Evolutionary conservation across 2,329 filamentous ascomycete species (phyloP), one percentile per base, ranked within the genome.

Genomic region (Aspergillus sp.): DNA sequence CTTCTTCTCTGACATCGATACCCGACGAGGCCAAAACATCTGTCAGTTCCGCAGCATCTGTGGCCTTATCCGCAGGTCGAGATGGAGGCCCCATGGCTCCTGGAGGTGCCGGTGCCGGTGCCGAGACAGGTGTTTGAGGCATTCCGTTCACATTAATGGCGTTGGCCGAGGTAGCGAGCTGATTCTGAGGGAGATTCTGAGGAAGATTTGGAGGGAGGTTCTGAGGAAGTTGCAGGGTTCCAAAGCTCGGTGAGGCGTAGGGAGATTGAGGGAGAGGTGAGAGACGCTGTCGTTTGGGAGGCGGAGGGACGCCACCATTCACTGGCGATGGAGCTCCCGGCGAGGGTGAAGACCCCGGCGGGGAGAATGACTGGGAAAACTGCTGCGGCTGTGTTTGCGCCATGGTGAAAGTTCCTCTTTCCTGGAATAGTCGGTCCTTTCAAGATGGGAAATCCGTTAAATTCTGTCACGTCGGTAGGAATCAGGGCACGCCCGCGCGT

Each of bases 11-110:
- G 51, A 96, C 77, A 78, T 96, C 91, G 63, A 97, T 92, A 53
- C 92, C 92, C 16, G 92, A 94, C 18, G 90, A 91, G 18, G 89
- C 88, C 56, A 96, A 77, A 54, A 92, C 90, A 77, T 97, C 93
- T 65, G 89, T 91, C 50, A 93, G 84, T 69, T 96, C 91, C 67
- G 93, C 74, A 53, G 76, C 74, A 75, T 85, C 76, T 57, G 82
- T 83, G 47, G 81, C 80, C 62, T 81, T 81, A 9, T 82, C 80
- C 12, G 73, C 77, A 12, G 85, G 86, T 46, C 84, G 78, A 60
- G 84, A 85, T n/a, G 86, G 86, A 49, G 86, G 86, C 4, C 85
- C 85, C 86, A 88, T 88, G 6, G 80, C 78, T 46, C 81, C 81
- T 18, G 75, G 71, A 50, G 75, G 69, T 6, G 70, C 71, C 52